phyloP scores from a whole-genome alignment of 2,329 filamentous ascomycete species.

The Colletotrichum scovillei region DNA sequence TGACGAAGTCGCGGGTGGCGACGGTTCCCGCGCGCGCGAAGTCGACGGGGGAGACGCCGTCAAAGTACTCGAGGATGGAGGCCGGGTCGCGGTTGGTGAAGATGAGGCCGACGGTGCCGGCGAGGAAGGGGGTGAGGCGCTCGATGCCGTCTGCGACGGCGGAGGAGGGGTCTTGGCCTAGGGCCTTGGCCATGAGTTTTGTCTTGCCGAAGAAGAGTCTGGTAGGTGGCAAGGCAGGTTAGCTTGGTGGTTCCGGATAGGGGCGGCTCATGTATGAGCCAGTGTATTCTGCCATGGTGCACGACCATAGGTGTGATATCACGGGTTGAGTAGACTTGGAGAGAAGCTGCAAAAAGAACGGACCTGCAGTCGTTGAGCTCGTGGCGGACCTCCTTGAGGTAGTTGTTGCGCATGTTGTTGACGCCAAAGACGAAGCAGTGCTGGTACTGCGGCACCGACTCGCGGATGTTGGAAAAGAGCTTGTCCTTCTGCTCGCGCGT shows the following conservation, averaged over 20 bases:
- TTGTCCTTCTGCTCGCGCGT: constrained; percentile 90
- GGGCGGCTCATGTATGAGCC: not conserved
- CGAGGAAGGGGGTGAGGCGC: constrained; percentile 74
- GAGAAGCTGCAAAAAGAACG: constrained; percentile 41
- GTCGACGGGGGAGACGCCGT: constrained; percentile 79
- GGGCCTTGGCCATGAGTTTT: constrained; percentile 97
- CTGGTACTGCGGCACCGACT: constrained; percentile 85
- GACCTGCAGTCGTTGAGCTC: constrained; percentile 89
- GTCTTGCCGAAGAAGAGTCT: constrained; percentile 99
- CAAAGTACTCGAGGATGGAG: constrained; percentile 79
- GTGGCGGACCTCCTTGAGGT: constrained; percentile 89
- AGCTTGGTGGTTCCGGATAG: not conserved
- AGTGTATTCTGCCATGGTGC: not conserved
- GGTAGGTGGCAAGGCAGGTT: constrained; percentile 5
- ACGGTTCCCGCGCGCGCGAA: constrained; percentile 88
- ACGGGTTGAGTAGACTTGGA: not conserved
- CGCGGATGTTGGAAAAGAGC: constrained; percentile 89
- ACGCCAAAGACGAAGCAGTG: constrained; percentile 94
- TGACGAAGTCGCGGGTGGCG: constrained; percentile 79
- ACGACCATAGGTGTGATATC: not conserved
- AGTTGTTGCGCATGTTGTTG: constrained; percentile 98
- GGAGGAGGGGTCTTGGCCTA: constrained; percentile 81
- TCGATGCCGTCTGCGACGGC: constrained; percentile 85
- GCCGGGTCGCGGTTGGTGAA: constrained; percentile 83
- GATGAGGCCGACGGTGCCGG: constrained; percentile 88